Base-by-base conservation (phyloP, 495 filamentous ascomycete species). In the Bathelium albidoporum region DNA sequence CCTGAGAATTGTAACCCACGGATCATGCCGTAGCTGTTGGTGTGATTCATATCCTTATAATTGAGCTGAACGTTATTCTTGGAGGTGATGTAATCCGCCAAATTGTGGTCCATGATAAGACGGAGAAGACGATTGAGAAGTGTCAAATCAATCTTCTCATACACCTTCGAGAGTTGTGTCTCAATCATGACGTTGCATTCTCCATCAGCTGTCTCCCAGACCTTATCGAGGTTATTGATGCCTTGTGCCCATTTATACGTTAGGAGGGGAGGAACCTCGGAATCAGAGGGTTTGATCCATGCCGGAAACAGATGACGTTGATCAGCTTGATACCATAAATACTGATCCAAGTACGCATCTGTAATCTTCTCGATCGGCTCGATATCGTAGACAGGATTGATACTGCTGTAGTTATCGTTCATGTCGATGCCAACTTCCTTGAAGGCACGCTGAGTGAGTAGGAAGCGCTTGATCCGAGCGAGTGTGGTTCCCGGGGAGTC, bases 11-110 rank as follows among this genome's bases (percentile, higher is more conserved):
- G 95, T 43, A 97, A 81, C 65, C 95, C 95, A 63, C 95, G 90
- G 69, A 97, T 97, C 85, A 99, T 85, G 59, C 95, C 95, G 71
- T 97, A 99, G 74, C 89, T 95, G 75, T 99, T 99, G 61, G 93
- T 95, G 73, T 99, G 95, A 71, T 96, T 97, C 95, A 99, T 99
- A 70, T 99, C 95, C 79, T 99, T 99, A 77, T 99, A 99, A 67
- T 93, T 97, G 62, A 99, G 82, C 69, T 97, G 92, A 18, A 99
- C 95, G 71, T 99, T 99, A 78, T 99, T 99, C 83, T 99, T 99
- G 3, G 91, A 91, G 12, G 92, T 95, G 73, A 99, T 99, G 75
- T 99, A 99, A 74, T 99, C 95, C 5, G 95, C 95, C 71, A 99
- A 76, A 75, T 99, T 99, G 80, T 97, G 95, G 69, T 99, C 95